Evolutionary conservation across 306 rosid species (phyloP), one percentile per base, ranked within the genome.

Genomic region (Cucurbita pepo): DNA sequence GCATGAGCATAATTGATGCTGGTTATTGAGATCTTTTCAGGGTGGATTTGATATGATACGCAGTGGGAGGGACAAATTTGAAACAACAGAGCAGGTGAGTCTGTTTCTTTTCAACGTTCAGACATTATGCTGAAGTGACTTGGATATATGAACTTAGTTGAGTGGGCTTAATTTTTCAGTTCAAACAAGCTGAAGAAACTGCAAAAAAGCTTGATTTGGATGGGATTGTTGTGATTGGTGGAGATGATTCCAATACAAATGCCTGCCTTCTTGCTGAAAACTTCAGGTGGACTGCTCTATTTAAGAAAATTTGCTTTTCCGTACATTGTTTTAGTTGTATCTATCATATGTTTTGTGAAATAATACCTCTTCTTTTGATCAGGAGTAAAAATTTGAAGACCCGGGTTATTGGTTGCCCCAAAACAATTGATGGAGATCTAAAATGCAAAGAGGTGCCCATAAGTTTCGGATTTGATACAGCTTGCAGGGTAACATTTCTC

Each of bases 21-120:
- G 54, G 56, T 41, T 21, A 6, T 12, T 53, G 34, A 7, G 14
- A 56, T 30, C 10, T 58, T 47, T 74, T 58, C 87, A 95, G 97
- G 99, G 99, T 75, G 99, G 99, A 45, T 95, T 95, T 83, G 99
- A 95, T 85, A 95, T 95, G 96, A 95, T 95, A 69, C 78, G 95
- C 70, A 95, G 99, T 81, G 99, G 99, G 75, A 91, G 99, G 82
- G 99, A 95, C 89, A 95, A 95, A 83, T 91, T 95, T 81, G 99
- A 95, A 83, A 91, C 99, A 77, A 97, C 97, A 37, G 99, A 91
- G 79, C 99, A 95, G 96, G 99, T 89, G 75, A 70, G 37, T 74
- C 44, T 72, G 60, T 51, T 61, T 64, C 52, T 53, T 75, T 40
- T 71, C 53, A 13, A 69, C 63, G n/a, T 13, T 19, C 51, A 9